These are phyloP conservation scores for Incumbomyces delicatus DNA, from an alignment of 2,329 filamentous ascomycete species.

Conservation along the genomic window DNA sequence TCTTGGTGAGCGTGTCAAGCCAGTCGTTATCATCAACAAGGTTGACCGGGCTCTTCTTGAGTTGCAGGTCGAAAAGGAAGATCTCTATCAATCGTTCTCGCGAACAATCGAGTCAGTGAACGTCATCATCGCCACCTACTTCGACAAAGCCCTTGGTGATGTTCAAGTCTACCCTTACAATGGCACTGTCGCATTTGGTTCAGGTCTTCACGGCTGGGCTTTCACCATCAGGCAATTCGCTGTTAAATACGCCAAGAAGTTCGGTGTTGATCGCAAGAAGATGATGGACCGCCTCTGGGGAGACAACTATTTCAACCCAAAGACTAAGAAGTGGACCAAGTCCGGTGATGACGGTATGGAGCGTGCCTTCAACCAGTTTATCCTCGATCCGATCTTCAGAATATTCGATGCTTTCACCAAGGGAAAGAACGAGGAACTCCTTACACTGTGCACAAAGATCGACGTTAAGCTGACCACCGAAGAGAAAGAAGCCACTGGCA, in stretches of 20 bases:
- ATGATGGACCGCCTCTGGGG: constrained; percentile 99
- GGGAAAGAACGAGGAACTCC: constrained; percentile 92
- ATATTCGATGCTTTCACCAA: constrained; percentile 96
- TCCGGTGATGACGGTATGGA: constrained; percentile 77
- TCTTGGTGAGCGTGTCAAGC: constrained; percentile 99
- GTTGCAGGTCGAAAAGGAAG: constrained; percentile 96
- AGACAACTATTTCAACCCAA: constrained; percentile 99
- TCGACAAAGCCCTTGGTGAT: constrained; percentile 92
- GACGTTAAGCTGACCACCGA: constrained; percentile 80
- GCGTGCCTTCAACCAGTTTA: constrained; percentile 99
- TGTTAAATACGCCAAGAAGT: constrained; percentile 95
- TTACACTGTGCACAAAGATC: constrained; percentile 79
- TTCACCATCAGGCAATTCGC: constrained; percentile 99
- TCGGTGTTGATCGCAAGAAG: constrained; percentile 99
- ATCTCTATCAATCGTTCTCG: constrained; percentile 98
- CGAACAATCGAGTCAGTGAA: constrained; percentile 99
- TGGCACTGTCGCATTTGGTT: constrained; percentile 97
- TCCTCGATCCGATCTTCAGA: constrained; percentile 98
- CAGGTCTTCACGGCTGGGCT: constrained; percentile 98
- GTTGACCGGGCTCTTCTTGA: constrained; percentile 99
- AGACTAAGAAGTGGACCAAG: constrained; percentile 99
- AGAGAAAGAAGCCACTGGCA: constrained; percentile 91
- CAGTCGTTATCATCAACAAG: constrained; percentile 99
- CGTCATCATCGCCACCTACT: constrained; percentile 99
- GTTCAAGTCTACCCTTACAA: constrained; percentile 97